Base-by-base conservation (phyloP, 202 grass and related monocot species). In the Zizania palustris region DNA sequence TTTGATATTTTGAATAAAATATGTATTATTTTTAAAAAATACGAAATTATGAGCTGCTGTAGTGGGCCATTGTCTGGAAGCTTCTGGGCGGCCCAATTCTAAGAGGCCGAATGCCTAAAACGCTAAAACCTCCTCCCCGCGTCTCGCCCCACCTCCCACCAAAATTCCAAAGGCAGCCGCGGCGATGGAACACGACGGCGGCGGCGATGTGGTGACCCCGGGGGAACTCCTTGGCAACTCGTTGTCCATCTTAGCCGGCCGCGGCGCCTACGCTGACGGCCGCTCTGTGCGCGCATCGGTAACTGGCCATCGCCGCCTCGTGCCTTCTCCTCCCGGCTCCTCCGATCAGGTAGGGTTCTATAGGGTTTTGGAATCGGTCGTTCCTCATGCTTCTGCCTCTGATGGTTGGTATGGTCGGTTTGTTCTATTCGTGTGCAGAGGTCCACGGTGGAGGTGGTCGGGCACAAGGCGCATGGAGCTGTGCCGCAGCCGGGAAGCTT, bases 401-500 rank as follows among this genome's bases (percentile, higher is more conserved):
- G 39, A 71, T 53, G 38, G n/a, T 56, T 14, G 34, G 50, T 12
- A 16, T 6, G 36, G 18, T 48, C 10, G 43, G 5, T 15, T 80
- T 44, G 9, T 79, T 65, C 43, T 50, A 14, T 82, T 28, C 38
- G 41, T 36, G 49, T 83, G 76, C 89, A 98, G 91, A 92, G 91
- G 73, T 80, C 82, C 41, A 90, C 74, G n/a, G 88, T 92, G 73
- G 95, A 98, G 77, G 88, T 98, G 56, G 85, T 95, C 11, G 91
- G 95, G 38, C 91, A 90, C 76, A 92, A 90, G 80, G 91, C 91
- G 38, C 89, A 95, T 73, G 89, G 85, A n/a, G 89, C 89, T 14
- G 95, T 98, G 50, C 89, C 95, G 66, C 89, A 92, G 38, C 91
- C 91, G 13, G 91, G 95, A 67, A 92, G 89, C 36, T 37, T 94